These are phyloP conservation scores for Pythium coloratum DNA, from an alignment of 352 stramenopile genomes.

Conservation along the genomic window DNA sequence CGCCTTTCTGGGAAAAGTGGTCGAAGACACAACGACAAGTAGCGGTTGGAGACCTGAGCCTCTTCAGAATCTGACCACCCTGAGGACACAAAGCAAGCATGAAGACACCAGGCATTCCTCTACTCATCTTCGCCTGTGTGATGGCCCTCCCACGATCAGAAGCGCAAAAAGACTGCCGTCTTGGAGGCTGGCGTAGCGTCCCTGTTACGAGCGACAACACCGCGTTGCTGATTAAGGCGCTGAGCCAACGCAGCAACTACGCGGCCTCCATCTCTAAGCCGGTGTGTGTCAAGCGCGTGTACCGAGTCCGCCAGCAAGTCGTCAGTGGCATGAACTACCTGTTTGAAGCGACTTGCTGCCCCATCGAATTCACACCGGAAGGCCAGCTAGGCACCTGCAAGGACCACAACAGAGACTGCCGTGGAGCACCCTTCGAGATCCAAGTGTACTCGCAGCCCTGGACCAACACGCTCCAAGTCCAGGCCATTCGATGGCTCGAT, in stretches of 20 bases:
- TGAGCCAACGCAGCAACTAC: background rate
- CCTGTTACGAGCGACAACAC: background rate
- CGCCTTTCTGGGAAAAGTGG: background rate
- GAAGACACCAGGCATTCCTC: no score
- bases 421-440: background rate
- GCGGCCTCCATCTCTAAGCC: background rate
- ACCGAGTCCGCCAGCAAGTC: background rate
- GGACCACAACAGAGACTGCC: background rate
- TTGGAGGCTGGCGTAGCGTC: background rate
- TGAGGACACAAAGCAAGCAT: background rate
- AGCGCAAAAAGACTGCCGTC: background rate
- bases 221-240: background rate
- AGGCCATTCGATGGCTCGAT: background rate
- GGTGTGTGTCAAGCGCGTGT: background rate
- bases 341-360: background rate
- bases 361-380: background rate
- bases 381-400: background rate
- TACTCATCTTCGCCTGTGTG: no score
- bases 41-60: background rate
- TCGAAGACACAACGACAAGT: no score
- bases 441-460: constrained; percentile 1
- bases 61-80: no score
- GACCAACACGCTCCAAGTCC: background rate
- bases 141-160: no score
- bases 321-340: background rate